Conservation (phyloP, 345 rosid species). For the Leavenworthia alabamica region DNA sequence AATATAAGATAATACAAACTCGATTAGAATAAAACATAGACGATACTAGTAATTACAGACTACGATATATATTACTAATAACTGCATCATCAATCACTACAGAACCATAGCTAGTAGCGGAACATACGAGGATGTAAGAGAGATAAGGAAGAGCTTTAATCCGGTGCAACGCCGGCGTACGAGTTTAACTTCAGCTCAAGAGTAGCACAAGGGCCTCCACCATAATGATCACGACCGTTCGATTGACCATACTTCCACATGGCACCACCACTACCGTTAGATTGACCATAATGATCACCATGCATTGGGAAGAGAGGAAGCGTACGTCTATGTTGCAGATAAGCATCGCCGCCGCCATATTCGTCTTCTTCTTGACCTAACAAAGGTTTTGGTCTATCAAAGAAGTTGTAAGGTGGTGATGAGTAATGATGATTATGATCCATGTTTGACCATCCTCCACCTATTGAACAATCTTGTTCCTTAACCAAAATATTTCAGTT, state of each 20-base stretch:
- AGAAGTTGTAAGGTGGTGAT: slow-evolving; percentile 37
- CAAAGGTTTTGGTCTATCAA: slow-evolving; percentile 40
- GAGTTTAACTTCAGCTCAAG: slow-evolving; percentile 82
- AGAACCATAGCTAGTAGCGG: background rate
- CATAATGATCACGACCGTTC: slow-evolving; percentile 13
- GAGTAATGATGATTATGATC: slow-evolving; percentile 28
- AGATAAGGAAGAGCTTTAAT: slow-evolving; percentile 14
- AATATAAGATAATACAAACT: too few relatives aligned
- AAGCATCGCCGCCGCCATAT: slow-evolving; percentile 28
- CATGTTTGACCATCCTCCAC: slow-evolving; percentile 50
- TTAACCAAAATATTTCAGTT: background rate
- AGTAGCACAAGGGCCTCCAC: slow-evolving; percentile 41
- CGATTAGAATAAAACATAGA: too few relatives aligned
- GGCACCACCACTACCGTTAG: slow-evolving; percentile 18
- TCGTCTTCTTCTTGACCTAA: slow-evolving; percentile 34
- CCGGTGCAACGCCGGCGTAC: slow-evolving; percentile 44
- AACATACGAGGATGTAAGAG: background rate
- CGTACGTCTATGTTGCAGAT: slow-evolving; percentile 51
- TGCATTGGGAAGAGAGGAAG: slow-evolving; percentile 89
- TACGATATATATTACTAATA: background rate
- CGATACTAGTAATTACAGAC: slow-evolving; percentile 4
- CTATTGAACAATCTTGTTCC: slow-evolving; percentile 30
- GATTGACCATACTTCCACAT: slow-evolving; percentile 30
- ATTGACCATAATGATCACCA: slow-evolving; percentile 40
- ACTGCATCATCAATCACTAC: slow-evolving; percentile 18